phyloP scores from a whole-genome alignment of 2,329 filamentous ascomycete genomes.

The Basipetospora sp. region DNA sequence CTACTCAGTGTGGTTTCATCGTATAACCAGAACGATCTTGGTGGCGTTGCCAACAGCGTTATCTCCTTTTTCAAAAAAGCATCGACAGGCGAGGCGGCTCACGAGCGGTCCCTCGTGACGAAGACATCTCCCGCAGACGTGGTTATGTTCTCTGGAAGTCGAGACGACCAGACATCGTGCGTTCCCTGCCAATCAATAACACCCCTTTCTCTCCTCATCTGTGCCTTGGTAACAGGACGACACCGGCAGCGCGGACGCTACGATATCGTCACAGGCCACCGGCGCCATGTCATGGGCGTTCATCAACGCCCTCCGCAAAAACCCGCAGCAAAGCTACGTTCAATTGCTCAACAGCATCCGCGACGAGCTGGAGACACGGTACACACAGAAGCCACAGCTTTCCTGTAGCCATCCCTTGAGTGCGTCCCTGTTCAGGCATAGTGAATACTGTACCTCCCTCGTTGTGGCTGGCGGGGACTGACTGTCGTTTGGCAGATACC shows the following conservation, averaged over 20 bases:
- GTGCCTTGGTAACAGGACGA: no score
- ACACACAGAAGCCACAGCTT: constrained; percentile 87
- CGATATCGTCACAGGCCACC: constrained; percentile 76
- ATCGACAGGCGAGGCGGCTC: constrained; percentile 63
- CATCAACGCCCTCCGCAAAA: constrained; percentile 82
- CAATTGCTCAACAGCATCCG: constrained; percentile 92
- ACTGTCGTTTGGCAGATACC: no score
- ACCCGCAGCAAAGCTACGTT: constrained; percentile 95
- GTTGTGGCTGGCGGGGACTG: no score
- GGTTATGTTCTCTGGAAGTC: constrained; percentile 94
- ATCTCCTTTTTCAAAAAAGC: constrained; percentile 83
- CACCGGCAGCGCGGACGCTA: constrained; percentile 83
- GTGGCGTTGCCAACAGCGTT: constrained; percentile 65
- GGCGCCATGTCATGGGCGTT: constrained; percentile 99
- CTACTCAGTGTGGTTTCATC: constrained; percentile 45
- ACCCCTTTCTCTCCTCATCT: no score
- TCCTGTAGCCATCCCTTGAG: constrained; percentile 93
- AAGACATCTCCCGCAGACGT: constrained; percentile 94
- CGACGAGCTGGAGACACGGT: constrained; percentile 75
- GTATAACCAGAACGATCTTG: constrained; percentile 51
- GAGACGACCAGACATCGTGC: constrained; percentile 87
- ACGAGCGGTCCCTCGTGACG: constrained; percentile 65
- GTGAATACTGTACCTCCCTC: neutral
- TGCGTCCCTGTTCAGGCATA: constrained; percentile 31
- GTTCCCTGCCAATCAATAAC: constrained; percentile 27